phyloP scores from a whole-genome alignment of 345 rosid genomes.

The Gossypium herbaceum region DNA sequence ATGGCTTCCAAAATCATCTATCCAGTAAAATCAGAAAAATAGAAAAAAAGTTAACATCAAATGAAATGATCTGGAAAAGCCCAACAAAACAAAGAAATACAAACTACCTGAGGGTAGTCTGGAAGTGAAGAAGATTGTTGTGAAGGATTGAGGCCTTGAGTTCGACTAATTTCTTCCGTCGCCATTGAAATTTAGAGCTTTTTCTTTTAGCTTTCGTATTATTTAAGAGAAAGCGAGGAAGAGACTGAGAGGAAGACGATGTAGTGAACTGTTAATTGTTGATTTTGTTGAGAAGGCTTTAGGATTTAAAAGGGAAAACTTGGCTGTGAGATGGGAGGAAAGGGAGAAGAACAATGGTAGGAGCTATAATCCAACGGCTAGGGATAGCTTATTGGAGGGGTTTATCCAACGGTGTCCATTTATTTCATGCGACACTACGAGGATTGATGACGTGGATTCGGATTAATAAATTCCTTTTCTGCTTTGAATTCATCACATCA shows the following conservation, averaged over 20 bases:
- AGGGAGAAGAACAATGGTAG: not conserved
- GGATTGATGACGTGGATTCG: constrained; percentile 42
- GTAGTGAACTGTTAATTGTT: not conserved
- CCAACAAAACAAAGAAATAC: not conserved
- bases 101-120: constrained; percentile 33
- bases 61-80: not conserved
- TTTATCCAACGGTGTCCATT: constrained; percentile 27
- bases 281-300: not conserved
- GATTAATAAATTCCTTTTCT: constrained; percentile 5
- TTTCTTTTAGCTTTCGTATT: not conserved
- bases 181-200: constrained; percentile 21
- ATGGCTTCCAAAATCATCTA: constrained; percentile 83
- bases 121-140: constrained; percentile 20
- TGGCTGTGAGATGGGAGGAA: constrained; percentile 10
- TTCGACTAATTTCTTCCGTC: constrained; percentile 14
- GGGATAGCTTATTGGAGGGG: not conserved
- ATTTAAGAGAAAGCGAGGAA: not conserved
- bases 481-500: not conserved
- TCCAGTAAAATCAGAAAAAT: not conserved
- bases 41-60: not conserved
- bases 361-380: constrained; percentile 32
- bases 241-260: not conserved
- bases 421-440: constrained; percentile 4
- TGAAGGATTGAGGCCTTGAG: constrained; percentile 5
- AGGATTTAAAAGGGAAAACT: constrained; percentile 13